Base-by-base conservation (phyloP, 2,329 filamentous ascomycete genomes). In the Fusarium tjaetaba region DNA sequence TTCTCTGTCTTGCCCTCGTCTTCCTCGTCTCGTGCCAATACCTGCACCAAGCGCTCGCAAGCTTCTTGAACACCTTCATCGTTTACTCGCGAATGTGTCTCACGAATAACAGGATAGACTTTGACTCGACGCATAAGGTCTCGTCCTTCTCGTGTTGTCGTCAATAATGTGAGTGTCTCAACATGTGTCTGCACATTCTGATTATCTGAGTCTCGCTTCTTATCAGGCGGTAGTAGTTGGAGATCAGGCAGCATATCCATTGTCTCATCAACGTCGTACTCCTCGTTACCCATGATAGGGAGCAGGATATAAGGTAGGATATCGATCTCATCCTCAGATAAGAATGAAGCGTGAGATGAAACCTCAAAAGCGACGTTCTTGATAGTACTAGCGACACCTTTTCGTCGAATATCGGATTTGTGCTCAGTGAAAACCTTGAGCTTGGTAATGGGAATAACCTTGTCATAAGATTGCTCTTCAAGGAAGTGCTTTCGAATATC, bases 381-480 rank as follows among this genome's bases (percentile, higher is more conserved):
- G 81, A 99, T 94, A 15, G 94, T 96, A 69, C 92, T 95, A 13
- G 96, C 96, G n/a, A 98, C 95, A n/a, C 96, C 96, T 78, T 94
- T 94, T 61, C 96, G 88, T 65, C 96, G 90, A 61, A 98, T 91
- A 34, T 92, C 88, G 5, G 94, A 97, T 76, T 89, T 87, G 84
- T 98, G 94, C 82, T 97, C 94, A 2, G 96, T 98, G 82, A 98
- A 98, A 67, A 98, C 96, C 68, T 93, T 93, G 70, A 99, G 87
- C 85, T 98, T 98, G 55, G 93, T 94, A 53, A 98, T 86, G 5
- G 96, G 96, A n/a, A 98, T 90, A 20, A 97, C 90, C 4, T 85
- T 86, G 80, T 97, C 95, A 81, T 97, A 96, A 4, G 89, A 84
- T 80, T 97, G 93, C 61, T 89, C 86, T 20, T 87, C 88, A 10